These are phyloP conservation scores for Helicocarpus griseus DNA, from an alignment of 2,329 filamentous ascomycete species.

Conservation along the genomic window DNA sequence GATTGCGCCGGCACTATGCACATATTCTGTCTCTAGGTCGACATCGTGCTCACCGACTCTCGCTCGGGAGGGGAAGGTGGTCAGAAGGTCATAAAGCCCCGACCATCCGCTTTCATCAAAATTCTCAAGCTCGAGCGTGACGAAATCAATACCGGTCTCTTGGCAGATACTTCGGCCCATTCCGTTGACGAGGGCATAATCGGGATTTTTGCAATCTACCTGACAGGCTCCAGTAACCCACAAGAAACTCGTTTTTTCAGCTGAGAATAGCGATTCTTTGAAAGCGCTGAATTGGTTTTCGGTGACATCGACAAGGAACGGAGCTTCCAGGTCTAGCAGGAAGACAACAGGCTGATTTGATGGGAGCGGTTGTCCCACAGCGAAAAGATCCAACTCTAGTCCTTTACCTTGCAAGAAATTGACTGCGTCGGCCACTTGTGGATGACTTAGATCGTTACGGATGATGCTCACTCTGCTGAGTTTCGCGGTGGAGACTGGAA, in stretches of 20 bases:
- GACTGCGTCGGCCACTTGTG: no score
- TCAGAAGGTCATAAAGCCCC: no score
- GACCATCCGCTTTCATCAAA: conserved; percentile 3
- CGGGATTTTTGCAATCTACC: background rate
- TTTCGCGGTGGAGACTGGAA: no score
- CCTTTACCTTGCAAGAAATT: no score
- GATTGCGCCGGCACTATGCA: conserved; percentile 1
- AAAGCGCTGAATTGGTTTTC: conserved; percentile 1
- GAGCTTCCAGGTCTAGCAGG: conserved; percentile 5
- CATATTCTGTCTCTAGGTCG: background rate
- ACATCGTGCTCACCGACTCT: background rate
- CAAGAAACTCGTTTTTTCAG: conserved; percentile 2
- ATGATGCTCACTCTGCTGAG: no score
- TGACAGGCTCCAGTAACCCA: conserved; percentile 7
- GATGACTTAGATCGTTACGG: no score
- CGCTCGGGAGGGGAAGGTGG: conserved; percentile 1
- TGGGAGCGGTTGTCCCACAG: no score
- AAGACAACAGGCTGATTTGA: no score
- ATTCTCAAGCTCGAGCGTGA: conserved; percentile 5
- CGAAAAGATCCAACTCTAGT: no score
- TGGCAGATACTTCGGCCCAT: conserved; percentile 2
- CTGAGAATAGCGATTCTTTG: background rate
- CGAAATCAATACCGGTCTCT: conserved; percentile 5
- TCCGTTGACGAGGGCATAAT: conserved; percentile 3
- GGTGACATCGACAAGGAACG: conserved; percentile 2